phyloP scores from a whole-genome alignment of 1,284 basidiomycete species.

The Rhodotorula sp. region DNA sequence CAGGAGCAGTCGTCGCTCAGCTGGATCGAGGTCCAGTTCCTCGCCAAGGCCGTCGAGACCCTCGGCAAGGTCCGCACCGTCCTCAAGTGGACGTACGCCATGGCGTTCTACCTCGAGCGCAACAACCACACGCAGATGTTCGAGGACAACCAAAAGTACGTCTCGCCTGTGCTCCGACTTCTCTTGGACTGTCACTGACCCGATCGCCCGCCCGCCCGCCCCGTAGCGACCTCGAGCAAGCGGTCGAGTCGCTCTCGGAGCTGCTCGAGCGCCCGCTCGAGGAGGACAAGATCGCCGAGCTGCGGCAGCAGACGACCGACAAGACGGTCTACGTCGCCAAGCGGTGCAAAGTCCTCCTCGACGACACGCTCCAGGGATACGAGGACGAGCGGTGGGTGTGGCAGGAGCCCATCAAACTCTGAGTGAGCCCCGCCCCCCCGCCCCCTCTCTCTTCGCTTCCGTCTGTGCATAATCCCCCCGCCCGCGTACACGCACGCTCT shows the following conservation, averaged over 20 bases:
- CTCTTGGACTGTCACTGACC: not conserved
- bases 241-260: conserved; percentile 92
- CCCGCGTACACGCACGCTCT: not conserved
- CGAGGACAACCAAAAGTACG: conserved; percentile 91
- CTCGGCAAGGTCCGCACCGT: conserved; percentile 80
- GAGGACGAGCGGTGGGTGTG: conserved; percentile 61
- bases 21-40: conserved; percentile 99
- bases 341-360: conserved; percentile 89
- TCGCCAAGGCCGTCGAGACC: conserved; percentile 89
- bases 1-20: conserved; percentile 85
- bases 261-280: conserved; percentile 89
- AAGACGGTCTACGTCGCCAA: conserved; percentile 74
- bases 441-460: too few species aligned
- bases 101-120: conserved; percentile 88
- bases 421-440: too few species aligned
- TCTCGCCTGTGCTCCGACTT: conserved; percentile 4
- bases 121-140: conserved; percentile 94
- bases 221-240: conserved; percentile 84
- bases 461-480: not conserved
- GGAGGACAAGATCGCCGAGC: conserved; percentile 72
- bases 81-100: conserved; percentile 99
- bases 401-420: conserved; percentile 37
- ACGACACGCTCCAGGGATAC: conserved; percentile 90
- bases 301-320: conserved; percentile 91
- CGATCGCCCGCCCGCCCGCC: too few species aligned